A percentile compares a stretch with the other conserved stretches of the same genome.
phyloP scores from a whole-genome alignment of 1,284 basidiomycete genomes.

The Heliocybe sulcata region DNA sequence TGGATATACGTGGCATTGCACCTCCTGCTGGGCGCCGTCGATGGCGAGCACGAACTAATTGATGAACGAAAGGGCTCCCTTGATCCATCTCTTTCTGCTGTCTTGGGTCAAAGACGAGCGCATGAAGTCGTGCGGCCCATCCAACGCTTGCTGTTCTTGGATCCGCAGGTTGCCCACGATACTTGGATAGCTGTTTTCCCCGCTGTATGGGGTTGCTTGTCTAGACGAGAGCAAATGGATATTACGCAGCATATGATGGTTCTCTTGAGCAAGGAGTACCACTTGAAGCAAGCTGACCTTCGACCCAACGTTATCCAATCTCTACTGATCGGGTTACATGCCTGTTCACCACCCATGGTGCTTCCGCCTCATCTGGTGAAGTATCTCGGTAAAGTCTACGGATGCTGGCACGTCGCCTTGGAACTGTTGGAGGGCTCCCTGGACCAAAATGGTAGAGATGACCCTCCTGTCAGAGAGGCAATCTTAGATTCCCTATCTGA shows the following conservation, averaged over 20 bases:
- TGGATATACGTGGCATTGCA: constrained; percentile 95
- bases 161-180: constrained; percentile 72
- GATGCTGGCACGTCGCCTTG: constrained; percentile 89
- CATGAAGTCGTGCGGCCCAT: constrained; percentile 69
- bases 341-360: constrained; percentile 81
- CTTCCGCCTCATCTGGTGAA: constrained; percentile 95
- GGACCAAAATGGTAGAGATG: constrained; percentile 75
- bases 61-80: constrained; percentile 25
- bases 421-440: constrained; percentile 84
- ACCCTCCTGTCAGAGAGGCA: constrained; percentile 75
- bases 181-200: constrained; percentile 92
- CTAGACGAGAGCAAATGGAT: constrained; percentile 84
- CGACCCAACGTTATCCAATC: constrained; percentile 97
- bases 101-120: constrained; percentile 40
- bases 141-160: constrained; percentile 81
- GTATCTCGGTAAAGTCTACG: constrained; percentile 94
- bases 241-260: constrained; percentile 88
- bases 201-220: constrained; percentile 83
- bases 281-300: constrained; percentile 81
- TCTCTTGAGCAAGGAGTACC: constrained; percentile 90
- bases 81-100: constrained; percentile 20
- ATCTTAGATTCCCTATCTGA: constrained; percentile 92
- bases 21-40: constrained; percentile 81
- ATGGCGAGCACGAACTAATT: constrained; percentile 47
- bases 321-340: constrained; percentile 78